These are phyloP conservation scores for Penicillium macrosclerotiorum DNA, from an alignment of 495 filamentous ascomycete genomes.

Conservation along the genomic window DNA sequence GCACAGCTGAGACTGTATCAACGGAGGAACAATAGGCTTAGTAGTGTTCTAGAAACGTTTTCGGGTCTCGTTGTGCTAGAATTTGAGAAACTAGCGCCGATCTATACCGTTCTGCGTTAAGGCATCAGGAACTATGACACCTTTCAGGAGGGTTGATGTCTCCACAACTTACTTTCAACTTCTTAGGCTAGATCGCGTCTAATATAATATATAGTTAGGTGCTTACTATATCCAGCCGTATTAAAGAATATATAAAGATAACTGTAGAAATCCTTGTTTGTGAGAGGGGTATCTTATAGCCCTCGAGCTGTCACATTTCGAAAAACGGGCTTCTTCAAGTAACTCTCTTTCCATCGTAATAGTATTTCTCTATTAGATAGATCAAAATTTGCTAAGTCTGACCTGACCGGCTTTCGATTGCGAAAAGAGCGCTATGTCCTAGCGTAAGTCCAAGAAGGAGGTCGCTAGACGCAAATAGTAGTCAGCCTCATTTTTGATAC, in stretches of 20 bases:
- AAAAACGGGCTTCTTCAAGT: background rate
- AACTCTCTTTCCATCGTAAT: constrained; percentile 5
- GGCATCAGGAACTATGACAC: background rate
- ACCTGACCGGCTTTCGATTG: background rate
- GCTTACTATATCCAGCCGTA: background rate
- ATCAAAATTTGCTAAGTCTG: constrained; percentile 1
- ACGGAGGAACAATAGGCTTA: constrained; percentile 19
- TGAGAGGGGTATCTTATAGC: constrained; percentile 1
- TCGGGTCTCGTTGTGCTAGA: constrained; percentile 10
- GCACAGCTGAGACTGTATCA: constrained; percentile 17
- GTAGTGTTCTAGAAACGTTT: constrained; percentile 20
- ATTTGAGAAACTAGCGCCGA: constrained; percentile 22
- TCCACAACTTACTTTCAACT: background rate
- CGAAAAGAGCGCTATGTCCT: constrained; percentile 1
- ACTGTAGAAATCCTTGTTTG: background rate
- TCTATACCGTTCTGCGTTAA: constrained; percentile 17
- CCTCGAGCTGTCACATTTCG: background rate
- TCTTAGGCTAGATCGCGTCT: background rate
- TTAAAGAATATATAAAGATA: background rate
- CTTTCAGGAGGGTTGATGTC: no score
- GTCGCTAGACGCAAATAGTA: constrained; percentile 1
- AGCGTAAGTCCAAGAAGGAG: constrained; percentile 4
- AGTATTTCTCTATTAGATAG: constrained; percentile 9
- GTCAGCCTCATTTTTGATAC: background rate
- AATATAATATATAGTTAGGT: background rate